Base-by-base conservation (phyloP, 2,329 filamentous ascomycete species). In the Cladosporium sp. region DNA sequence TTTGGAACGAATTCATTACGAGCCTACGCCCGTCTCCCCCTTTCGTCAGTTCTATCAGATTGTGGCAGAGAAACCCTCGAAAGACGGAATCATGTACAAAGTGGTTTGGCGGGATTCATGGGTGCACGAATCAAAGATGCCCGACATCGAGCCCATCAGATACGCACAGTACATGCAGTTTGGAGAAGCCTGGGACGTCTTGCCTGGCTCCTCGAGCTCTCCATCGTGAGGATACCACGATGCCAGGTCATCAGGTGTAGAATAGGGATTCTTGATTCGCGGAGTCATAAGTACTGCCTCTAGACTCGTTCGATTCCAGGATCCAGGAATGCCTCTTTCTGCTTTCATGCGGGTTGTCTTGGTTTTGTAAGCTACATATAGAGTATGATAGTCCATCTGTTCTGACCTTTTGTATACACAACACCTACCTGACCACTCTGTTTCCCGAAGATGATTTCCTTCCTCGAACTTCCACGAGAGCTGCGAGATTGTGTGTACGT, bases 81-180 rank as follows among this genome's bases (percentile, higher is more conserved):
- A 17, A 30, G 7, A 54, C 15, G 48, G 52, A 12, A 47, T 18
- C 36, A 24, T 51, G n/a, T 54, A 51, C 34, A 54, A 54, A 27
- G 48, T 54, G 7, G 22, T 39, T 19, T 54, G 43, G 52, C 43
- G 43, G 2, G 38, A 37, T 12, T 54, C 41, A 20, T 54, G 41
- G 52, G 52, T 54, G 6, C 38, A 48, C 22, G 29, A 51, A 27
- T 40, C 40, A 19, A 17, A 39, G 24, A 38, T 54, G n/a, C 32
- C 27, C 18, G 41, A 39, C 12, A 20, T 54, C 37, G 47, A 49
- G 38, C 29, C 34, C 13, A 32, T 32, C 13, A 37, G 38, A 18
- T 12, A 24, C 7, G 37, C 24, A 4, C 50, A 32, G 9, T 52
- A 41, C 36, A 38, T 38, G 36, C 36, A 38, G 12, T 38, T 11